Evolutionary conservation across 2,329 filamentous ascomycete species (phyloP), one percentile per base, ranked within the genome.

Genomic region (Penicillium griseofulvum): DNA sequence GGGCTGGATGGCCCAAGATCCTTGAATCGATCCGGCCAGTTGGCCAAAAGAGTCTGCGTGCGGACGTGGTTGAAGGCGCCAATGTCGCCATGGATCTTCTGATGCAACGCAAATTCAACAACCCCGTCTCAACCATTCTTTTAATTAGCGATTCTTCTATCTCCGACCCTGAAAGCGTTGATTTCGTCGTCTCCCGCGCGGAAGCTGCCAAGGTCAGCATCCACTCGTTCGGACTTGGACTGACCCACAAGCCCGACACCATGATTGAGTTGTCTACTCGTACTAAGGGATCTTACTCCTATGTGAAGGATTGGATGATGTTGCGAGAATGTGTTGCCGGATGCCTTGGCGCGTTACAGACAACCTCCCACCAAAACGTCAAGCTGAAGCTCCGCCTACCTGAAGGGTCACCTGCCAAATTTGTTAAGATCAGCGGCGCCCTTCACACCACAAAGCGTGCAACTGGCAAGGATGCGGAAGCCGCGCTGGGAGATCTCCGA

Each of bases 301-400:
- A 97, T 68, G 92, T 99, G 64, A 99, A 97, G 76, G 94, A 99
- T 73, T 99, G 94, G 94, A 97, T 97, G 93, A 99, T 97, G 93
- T 83, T 99, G 34, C 88, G 94, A 28, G 94, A 99, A 73, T 97
- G 94, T 71, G 82, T 97, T 42, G 94, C 92, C 24, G 94, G 94
- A 41, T 97, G 93, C 68, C 79, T 99, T 28, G 94, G 94, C 44
- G 87, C 91, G 14, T 83, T 97, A 70, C 94, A 99, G 74, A 91
- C 90, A 2, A 87, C 91, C 28, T 97, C 94, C n/a, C 94, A 99
- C 71, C 94, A 97, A 72, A 97, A 97, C 68, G 94, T 95, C 54
- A 97, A 96, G 78, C 82, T 99, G 52, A 96, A 95, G 79, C 84
- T 99, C 54, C 90, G 90, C 65, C 79, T 99, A 8, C 94, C 94